These are phyloP conservation scores for Quillaja saponaria DNA, from an alignment of 306 rosid species.

Conservation along the genomic window DNA sequence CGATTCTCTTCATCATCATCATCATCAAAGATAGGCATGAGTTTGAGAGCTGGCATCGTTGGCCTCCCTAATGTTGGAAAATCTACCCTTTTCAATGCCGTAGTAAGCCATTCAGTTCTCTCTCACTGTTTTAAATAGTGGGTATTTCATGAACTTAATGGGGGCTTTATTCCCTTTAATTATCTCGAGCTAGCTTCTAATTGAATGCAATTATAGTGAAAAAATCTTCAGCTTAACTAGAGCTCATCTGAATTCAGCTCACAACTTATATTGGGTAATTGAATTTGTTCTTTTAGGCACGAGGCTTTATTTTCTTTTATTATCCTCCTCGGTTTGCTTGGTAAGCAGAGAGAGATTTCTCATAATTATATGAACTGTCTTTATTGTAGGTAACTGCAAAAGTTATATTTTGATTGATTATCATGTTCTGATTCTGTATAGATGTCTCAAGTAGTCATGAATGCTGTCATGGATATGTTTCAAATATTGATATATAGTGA, in stretches of 20 bases:
- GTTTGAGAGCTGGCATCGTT: slow-evolving; percentile 89
- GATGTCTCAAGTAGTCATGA: slow-evolving; percentile 16
- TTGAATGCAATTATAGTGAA: no score
- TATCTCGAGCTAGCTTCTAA: no score
- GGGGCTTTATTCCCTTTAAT: background rate
- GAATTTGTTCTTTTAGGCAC: background rate
- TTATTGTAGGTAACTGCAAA: background rate
- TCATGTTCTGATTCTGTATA: slow-evolving; percentile 13
- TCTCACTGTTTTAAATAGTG: slow-evolving; percentile 1
- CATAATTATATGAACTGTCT: background rate
- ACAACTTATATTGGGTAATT: background rate
- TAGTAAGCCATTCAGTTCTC: slow-evolving; percentile 47
- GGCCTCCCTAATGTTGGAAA: slow-evolving; percentile 98
- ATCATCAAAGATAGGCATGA: slow-evolving; percentile 79
- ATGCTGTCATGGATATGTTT: slow-evolving; percentile 16
- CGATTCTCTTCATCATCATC: slow-evolving; percentile 69
- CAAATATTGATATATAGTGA: slow-evolving; percentile 26
- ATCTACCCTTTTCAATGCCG: slow-evolving; percentile 96
- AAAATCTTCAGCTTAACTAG: no score
- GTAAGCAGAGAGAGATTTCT: background rate
- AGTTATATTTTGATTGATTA: slow-evolving; percentile 22
- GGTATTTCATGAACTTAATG: slow-evolving; percentile 10
- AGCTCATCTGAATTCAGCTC: no score
- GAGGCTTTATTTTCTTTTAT: background rate
- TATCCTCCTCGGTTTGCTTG: background rate